These are phyloP conservation scores for Ophiostoma montium DNA, from an alignment of 2,329 filamentous ascomycete species.

Conservation along the genomic window DNA sequence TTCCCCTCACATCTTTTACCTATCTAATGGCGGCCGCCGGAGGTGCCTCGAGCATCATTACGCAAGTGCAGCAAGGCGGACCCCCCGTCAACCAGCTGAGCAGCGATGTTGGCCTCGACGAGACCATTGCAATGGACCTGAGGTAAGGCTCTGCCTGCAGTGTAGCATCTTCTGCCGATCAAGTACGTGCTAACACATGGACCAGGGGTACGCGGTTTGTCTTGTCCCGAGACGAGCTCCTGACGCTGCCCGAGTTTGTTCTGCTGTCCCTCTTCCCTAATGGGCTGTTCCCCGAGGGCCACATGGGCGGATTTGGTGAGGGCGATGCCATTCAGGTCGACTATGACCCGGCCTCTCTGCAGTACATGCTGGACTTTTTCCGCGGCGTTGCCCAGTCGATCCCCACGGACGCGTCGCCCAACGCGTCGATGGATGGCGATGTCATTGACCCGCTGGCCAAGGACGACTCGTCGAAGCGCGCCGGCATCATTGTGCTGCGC, in stretches of 20 bases:
- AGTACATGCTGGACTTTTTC: conserved; percentile 99
- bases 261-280: conserved; percentile 96
- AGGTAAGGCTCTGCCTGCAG: conserved; percentile 40
- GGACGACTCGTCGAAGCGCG: conserved; percentile 75
- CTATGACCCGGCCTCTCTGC: conserved; percentile 92
- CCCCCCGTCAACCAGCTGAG: conserved; percentile 80
- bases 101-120: conserved; percentile 80
- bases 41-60: conserved; percentile 96
- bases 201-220: conserved; percentile 80
- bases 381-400: conserved; percentile 94
- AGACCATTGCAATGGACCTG: conserved; percentile 88
- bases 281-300: conserved; percentile 91
- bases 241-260: conserved; percentile 94
- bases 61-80: conserved; percentile 90
- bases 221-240: conserved; percentile 82
- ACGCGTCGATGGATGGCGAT: conserved; percentile 46
- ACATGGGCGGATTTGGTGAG: conserved; percentile 85
- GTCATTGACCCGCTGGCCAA: conserved; percentile 58
- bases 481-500: conserved; percentile 89
- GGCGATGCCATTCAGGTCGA: conserved; percentile 90
- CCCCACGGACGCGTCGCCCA: conserved; percentile 56
- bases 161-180: conserved; percentile 15
- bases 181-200: not conserved
- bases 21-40: conserved; percentile 98
- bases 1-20: conserved; percentile 80